Evolutionary conservation across 352 stramenopile genomes (phyloP).

Genomic region (Elongisporangium prolatum): DNA sequence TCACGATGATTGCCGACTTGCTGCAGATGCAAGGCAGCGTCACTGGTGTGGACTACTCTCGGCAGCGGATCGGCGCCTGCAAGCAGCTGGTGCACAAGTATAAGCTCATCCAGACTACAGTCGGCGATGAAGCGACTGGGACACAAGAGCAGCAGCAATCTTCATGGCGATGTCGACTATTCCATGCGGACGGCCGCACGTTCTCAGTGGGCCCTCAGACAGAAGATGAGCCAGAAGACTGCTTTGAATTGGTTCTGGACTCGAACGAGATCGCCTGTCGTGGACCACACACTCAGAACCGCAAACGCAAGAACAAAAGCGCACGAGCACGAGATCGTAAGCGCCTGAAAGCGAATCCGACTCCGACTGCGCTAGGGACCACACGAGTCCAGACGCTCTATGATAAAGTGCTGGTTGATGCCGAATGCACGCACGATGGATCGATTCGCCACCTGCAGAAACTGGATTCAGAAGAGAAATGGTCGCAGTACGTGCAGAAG

Average conservation of each 20-base stretch:
- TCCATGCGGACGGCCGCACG: constrained; percentile 71
- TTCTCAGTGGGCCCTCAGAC: constrained; percentile 56
- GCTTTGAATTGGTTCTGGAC: constrained; percentile 58
- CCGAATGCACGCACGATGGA: constrained; percentile 94
- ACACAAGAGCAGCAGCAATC: not conserved
- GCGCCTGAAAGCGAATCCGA: constrained; percentile 23
- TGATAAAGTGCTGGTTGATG: constrained; percentile 94
- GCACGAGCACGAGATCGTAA: constrained; percentile 55
- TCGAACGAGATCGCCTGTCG: constrained; percentile 51
- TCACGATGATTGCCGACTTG: constrained; percentile 89
- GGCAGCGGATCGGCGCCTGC: constrained; percentile 75
- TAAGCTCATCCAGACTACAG: constrained; percentile 51
- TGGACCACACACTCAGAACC: constrained; percentile 34
- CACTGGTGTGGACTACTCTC: constrained; percentile 87
- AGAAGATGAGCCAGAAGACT: constrained; percentile 31
- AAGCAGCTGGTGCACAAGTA: constrained; percentile 93
- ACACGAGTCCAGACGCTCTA: constrained; percentile 37
- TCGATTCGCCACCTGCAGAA: constrained; percentile 87
- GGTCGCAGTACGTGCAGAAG: constrained; percentile 69
- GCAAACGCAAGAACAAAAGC: constrained; percentile 93
- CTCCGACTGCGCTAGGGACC: not conserved
- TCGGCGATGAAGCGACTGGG: not conserved
- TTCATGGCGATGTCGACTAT: constrained; percentile 66
- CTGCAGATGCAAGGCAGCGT: constrained; percentile 52
- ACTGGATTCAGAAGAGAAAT: constrained; percentile 58